Evolutionary conservation across 1,284 basidiomycete species (phyloP).

Genomic region (Puccinia coronata): DNA sequence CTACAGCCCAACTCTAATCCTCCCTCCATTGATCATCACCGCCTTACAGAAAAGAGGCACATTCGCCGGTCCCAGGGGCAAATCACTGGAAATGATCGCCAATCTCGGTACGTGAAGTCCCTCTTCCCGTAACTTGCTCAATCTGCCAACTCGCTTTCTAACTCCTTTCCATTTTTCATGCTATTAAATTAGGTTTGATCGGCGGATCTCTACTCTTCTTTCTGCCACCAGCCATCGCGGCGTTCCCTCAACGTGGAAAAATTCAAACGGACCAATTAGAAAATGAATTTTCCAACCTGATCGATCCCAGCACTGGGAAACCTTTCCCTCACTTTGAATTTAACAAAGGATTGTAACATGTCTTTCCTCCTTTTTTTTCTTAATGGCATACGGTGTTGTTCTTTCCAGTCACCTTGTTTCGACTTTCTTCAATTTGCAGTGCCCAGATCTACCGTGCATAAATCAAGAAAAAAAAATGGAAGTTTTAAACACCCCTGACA

Average conservation of each 20-base stretch:
- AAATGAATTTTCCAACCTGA: constrained; percentile 58
- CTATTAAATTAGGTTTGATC: constrained; percentile 56
- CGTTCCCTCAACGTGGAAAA: constrained; percentile 62
- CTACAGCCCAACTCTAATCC: constrained; percentile 62
- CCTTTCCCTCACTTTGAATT: constrained; percentile 61
- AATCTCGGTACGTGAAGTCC: constrained; percentile 38
- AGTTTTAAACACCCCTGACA: too few species aligned
- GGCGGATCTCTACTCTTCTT: constrained; percentile 63
- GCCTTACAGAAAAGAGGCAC: constrained; percentile 59
- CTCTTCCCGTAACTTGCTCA: neutral
- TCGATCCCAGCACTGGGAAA: constrained; percentile 55
- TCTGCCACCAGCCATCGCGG: constrained; percentile 64
- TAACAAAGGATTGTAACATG: constrained; percentile 62
- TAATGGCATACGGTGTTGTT: too few species aligned
- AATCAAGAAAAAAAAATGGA: too few species aligned
- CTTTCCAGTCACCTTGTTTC: too few species aligned
- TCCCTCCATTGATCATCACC: constrained; percentile 63
- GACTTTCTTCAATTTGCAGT: too few species aligned
- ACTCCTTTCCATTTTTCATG: neutral
- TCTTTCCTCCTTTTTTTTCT: too few species aligned
- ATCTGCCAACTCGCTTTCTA: neutral
- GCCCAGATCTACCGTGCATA: too few species aligned
- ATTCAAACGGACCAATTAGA: constrained; percentile 60
- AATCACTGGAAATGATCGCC: constrained; percentile 22
- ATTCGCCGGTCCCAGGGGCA: constrained; percentile 40